Percentiles rank a stretch among this genome's conserved stretches.
Conservation (phyloP, 331 rosid species). For the Malus hybrid region DNA sequence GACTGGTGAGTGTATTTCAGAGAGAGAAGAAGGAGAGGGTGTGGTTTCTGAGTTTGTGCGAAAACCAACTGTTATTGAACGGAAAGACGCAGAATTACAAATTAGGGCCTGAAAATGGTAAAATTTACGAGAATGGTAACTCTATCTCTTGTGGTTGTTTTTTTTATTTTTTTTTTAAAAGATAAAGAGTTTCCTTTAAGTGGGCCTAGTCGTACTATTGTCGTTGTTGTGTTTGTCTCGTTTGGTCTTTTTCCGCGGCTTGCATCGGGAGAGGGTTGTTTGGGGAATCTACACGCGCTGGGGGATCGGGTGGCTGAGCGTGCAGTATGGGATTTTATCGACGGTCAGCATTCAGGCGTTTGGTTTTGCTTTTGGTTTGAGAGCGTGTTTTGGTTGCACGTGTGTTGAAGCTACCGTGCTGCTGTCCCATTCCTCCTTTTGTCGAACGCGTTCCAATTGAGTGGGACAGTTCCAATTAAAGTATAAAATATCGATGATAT, state of each 20-base stretch:
- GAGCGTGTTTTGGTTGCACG: neutral
- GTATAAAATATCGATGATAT: too few species aligned
- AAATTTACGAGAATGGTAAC: conserved; percentile 13
- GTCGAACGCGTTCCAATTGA: too few species aligned
- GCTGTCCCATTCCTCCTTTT: neutral
- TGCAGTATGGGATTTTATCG: neutral
- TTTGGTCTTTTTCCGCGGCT: neutral
- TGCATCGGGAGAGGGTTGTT: neutral
- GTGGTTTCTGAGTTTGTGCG: neutral
- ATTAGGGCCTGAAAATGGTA: neutral
- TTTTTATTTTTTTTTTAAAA: too few species aligned
- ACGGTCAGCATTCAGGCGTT: neutral
- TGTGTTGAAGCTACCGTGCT: neutral
- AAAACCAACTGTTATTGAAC: neutral
- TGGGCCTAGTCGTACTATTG: conserved; percentile 10
- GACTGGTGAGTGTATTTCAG: neutral
- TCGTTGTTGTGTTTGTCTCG: neutral
- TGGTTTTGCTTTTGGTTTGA: neutral
- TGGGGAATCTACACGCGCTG: neutral
- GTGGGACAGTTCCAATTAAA: too few species aligned
- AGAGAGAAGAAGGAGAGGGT: too few species aligned
- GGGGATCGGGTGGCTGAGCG: neutral
- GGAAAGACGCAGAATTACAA: neutral
- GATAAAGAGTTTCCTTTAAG: neutral
- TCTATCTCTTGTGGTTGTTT: neutral